phyloP scores from a whole-genome alignment of 805 yeast genomes.

The Tetrapisispora iriomotensis region DNA sequence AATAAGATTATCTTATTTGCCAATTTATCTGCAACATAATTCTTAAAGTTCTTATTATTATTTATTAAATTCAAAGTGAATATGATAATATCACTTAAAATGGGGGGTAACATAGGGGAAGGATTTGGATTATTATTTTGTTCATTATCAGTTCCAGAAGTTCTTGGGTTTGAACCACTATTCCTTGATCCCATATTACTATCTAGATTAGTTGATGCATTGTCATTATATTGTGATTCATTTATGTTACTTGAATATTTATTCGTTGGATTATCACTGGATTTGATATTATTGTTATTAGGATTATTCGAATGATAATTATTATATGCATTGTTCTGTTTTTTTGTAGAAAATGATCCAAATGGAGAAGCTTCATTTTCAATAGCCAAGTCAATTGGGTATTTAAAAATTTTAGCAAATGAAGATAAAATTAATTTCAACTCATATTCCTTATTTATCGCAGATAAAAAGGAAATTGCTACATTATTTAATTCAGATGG shows the following conservation, averaged over 20 bases:
- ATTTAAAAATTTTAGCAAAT: slow-evolving; percentile 38
- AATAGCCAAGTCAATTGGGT: slow-evolving; percentile 34
- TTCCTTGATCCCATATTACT: slow-evolving; percentile 3
- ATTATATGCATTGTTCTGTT: slow-evolving; percentile 2
- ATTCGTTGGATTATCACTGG: neutral
- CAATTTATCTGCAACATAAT: slow-evolving; percentile 35
- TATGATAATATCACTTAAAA: slow-evolving; percentile 53
- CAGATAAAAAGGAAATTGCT: slow-evolving; percentile 33
- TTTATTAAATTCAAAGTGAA: slow-evolving; percentile 70
- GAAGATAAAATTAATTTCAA: slow-evolving; percentile 39
- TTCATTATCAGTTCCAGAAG: slow-evolving; percentile 5
- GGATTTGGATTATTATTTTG: slow-evolving; percentile 7
- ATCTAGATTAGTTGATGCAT: neutral
- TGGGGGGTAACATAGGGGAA: slow-evolving; percentile 32
- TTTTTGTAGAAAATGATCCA: slow-evolving; percentile 9
- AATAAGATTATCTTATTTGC: slow-evolving; percentile 46
- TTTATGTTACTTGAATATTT: neutral
- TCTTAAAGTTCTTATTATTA: slow-evolving; percentile 51
- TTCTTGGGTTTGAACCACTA: slow-evolving; percentile 1
- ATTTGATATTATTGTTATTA: slow-evolving; percentile 4
- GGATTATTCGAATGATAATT: neutral
- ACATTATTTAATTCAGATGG: neutral
- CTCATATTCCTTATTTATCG: slow-evolving; percentile 46
- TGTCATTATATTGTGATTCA: neutral
- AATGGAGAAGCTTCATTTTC: slow-evolving; percentile 33